Percentiles rank a stretch among this genome's conserved stretches.
phyloP scores from a whole-genome alignment of 768 basidiomycete species.

The Tulasnella calospora region DNA sequence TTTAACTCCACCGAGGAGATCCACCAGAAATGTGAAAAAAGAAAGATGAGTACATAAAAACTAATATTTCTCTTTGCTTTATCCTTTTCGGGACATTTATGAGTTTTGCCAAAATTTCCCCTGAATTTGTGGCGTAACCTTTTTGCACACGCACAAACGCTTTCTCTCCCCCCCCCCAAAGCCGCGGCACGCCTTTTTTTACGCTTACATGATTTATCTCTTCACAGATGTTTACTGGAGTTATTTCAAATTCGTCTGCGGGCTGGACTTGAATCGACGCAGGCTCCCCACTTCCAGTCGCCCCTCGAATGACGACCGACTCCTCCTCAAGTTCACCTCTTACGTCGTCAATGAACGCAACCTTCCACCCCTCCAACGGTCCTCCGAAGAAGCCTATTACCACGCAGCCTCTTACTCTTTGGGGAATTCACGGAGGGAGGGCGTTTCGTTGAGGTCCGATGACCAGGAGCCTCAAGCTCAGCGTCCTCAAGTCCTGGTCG shows the following conservation, averaged over 20 bases:
- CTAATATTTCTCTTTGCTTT: neutral
- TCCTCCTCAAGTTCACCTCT: neutral
- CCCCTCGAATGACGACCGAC: slow-evolving; percentile 32
- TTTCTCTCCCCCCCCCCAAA: neutral
- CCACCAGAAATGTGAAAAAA: neutral
- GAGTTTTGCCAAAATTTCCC: neutral
- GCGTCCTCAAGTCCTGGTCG: neutral
- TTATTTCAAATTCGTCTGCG: neutral
- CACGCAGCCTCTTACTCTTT: neutral
- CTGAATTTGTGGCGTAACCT: slow-evolving; percentile 6
- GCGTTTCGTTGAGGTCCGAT: neutral
- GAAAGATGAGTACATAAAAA: neutral
- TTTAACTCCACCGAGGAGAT: neutral
- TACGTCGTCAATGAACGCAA: slow-evolving; percentile 1
- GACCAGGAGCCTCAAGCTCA: neutral
- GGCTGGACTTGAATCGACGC: neutral
- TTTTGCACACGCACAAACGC: neutral
- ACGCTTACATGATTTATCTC: neutral
- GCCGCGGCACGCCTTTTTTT: neutral
- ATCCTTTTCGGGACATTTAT: neutral
- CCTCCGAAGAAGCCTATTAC: neutral
- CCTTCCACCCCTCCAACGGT: neutral
- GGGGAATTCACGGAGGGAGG: neutral
- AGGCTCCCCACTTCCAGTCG: neutral
- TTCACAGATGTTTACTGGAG: neutral